Percentiles rank a stretch among this genome's conserved stretches.
Conservation (phyloP, 208 protist species). For the Acanthamoeba rhysodes region DNA sequence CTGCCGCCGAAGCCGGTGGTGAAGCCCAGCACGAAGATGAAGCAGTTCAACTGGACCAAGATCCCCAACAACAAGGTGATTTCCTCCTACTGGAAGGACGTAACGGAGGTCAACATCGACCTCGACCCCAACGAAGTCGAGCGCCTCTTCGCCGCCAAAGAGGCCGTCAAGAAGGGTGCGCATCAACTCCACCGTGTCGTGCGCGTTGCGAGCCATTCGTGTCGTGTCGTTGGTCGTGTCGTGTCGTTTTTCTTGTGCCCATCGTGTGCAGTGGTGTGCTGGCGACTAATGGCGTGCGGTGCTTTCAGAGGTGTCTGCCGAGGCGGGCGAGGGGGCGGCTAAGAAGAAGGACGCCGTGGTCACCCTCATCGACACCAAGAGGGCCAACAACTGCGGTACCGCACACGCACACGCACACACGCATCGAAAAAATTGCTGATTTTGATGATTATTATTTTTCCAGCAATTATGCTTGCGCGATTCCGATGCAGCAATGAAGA, state of each 20-base stretch:
- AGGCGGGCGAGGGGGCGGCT: neutral
- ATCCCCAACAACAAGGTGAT: conserved; percentile 45
- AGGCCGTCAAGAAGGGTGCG: neutral
- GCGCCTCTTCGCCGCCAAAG: neutral
- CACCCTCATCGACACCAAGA: neutral
- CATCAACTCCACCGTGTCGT: too few species aligned
- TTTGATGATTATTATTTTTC: neutral
- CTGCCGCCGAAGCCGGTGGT: conserved; percentile 36
- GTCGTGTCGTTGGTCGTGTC: too few species aligned
- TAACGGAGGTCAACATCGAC: neutral
- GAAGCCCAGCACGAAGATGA: conserved; percentile 57
- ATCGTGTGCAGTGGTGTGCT: too few species aligned
- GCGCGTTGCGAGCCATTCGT: too few species aligned
- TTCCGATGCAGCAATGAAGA: conserved; percentile 24
- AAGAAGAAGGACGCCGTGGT: neutral
- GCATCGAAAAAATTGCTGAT: too few species aligned
- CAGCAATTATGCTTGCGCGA: neutral
- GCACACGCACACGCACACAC: neutral
- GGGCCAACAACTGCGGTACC: conserved; percentile 47
- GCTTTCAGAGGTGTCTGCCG: neutral
- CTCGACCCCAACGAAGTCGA: neutral
- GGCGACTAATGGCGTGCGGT: too few species aligned
- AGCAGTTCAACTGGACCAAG: conserved; percentile 57
- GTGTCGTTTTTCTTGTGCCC: too few species aligned
- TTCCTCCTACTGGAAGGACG: conserved; percentile 41